Percentiles rank a stretch among this genome's conserved stretches.
phyloP scores from a whole-genome alignment of 1,139 yeast species.

The Candida sanyaensis region DNA sequence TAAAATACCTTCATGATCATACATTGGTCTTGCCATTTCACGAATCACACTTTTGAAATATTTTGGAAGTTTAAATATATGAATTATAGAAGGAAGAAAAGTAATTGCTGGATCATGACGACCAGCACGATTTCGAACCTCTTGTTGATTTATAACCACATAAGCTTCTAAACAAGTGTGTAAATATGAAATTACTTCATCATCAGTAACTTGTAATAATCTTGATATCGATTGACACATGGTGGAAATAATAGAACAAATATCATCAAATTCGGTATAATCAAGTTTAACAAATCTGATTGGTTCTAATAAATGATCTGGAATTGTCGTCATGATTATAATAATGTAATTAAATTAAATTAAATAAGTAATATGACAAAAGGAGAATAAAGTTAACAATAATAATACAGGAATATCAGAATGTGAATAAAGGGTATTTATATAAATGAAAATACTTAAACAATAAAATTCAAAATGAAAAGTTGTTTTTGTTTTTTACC shows the following conservation, averaged over 20 bases:
- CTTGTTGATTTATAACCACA: conserved; percentile 9
- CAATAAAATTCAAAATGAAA: too few relatives aligned
- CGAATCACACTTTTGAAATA: conserved; percentile 9
- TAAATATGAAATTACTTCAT: conserved; percentile 6
- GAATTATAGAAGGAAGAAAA: conserved; percentile 5
- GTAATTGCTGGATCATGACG: conserved; percentile 5
- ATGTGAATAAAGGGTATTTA: not conserved
- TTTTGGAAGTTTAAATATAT: conserved; percentile 7
- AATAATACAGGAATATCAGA: not conserved
- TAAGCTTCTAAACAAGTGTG: conserved; percentile 9
- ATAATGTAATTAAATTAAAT: not conserved
- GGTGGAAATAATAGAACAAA: conserved; percentile 1
- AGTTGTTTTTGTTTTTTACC: too few relatives aligned
- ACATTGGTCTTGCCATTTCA: conserved; percentile 12
- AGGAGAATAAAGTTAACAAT: not conserved
- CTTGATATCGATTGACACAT: conserved; percentile 1
- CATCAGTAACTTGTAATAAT: conserved; percentile 4
- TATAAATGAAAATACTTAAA: too few relatives aligned
- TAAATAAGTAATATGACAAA: not conserved
- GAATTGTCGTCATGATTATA: not conserved
- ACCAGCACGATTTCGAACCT: conserved; percentile 4
- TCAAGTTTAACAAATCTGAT: conserved; percentile 9
- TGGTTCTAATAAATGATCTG: not conserved
- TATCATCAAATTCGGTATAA: conserved; percentile 8
- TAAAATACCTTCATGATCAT: conserved; percentile 3